Conservation (phyloP, 371 early-diverging fungal species). For the Mortierella sp. region DNA sequence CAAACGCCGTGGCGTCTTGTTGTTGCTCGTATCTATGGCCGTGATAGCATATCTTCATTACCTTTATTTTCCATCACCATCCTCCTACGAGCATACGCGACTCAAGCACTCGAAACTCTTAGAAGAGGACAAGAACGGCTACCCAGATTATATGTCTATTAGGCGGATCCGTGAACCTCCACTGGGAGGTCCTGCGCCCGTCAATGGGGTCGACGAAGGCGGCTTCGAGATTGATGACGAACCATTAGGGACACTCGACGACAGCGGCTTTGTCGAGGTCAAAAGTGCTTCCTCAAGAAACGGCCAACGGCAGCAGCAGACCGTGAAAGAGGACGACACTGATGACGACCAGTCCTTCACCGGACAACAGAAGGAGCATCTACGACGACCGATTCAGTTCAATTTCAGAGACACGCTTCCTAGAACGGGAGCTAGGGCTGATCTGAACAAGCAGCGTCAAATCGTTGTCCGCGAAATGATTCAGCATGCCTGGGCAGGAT, state of each 20-base stretch:
- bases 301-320: background rate
- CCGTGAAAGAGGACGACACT: background rate
- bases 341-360: background rate
- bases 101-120: background rate
- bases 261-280: background rate
- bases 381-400: conserved; percentile 16
- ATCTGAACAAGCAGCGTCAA: conserved; percentile 5
- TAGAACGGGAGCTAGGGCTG: background rate
- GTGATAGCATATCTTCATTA: conserved; percentile 22
- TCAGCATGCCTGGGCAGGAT: conserved; percentile 67
- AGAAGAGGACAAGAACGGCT: background rate
- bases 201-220: conserved; percentile 27
- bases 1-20: conserved; percentile 19
- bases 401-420: conserved; percentile 1
- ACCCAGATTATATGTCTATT: conserved; percentile 5
- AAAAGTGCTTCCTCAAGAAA: too few relatives aligned
- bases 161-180: conserved; percentile 24
- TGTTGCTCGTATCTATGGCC: conserved; percentile 28
- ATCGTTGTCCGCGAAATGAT: conserved; percentile 19
- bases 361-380: too few relatives aligned
- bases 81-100: too few relatives aligned
- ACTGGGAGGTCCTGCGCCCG: conserved; percentile 16
- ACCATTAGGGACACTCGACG: background rate
- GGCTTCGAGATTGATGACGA: conserved; percentile 31
- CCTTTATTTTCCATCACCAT: conserved; percentile 3